Conservation (phyloP, 2,329 filamentous ascomycete species). For the Drechslerella stenobrocha region DNA sequence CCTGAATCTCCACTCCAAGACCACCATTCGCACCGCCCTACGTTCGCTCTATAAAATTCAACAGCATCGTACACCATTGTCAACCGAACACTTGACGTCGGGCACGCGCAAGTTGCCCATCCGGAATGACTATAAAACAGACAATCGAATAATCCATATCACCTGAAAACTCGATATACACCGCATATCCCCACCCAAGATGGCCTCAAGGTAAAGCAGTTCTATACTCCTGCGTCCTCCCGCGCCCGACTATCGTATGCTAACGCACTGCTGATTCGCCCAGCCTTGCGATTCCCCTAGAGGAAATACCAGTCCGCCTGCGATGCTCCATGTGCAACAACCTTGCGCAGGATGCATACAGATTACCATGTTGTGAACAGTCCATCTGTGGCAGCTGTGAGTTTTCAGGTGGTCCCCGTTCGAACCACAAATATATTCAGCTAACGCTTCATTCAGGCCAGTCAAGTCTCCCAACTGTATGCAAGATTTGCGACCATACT, state of each 20-base stretch:
- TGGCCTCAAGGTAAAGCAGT: conserved; percentile 30
- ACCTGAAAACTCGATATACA: conserved; percentile 2
- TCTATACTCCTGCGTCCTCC: neutral
- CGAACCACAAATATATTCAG: conserved; percentile 11
- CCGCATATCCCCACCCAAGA: conserved; percentile 5
- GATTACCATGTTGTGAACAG: conserved; percentile 91
- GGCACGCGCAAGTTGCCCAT: conserved; percentile 26
- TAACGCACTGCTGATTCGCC: conserved; percentile 56
- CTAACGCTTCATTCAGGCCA: conserved; percentile 64
- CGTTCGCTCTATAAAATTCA: neutral
- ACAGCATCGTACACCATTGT: conserved; percentile 15
- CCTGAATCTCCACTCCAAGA: conserved; percentile 9
- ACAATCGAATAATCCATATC: conserved; percentile 8
- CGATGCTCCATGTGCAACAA: conserved; percentile 92
- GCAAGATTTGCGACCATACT: conserved; percentile 89
- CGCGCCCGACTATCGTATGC: conserved; percentile 5
- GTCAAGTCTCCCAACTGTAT: conserved; percentile 72
- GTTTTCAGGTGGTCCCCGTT: conserved; percentile 53
- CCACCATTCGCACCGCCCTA: neutral
- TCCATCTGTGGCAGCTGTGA: conserved; percentile 88
- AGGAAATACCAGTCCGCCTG: conserved; percentile 93
- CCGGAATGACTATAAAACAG: conserved; percentile 28
- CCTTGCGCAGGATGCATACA: conserved; percentile 85
- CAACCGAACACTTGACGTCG: conserved; percentile 8
- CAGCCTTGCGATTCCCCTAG: conserved; percentile 68